Base-by-base conservation (phyloP, 1,139 yeast species). In the Yamadazyma sp. region DNA sequence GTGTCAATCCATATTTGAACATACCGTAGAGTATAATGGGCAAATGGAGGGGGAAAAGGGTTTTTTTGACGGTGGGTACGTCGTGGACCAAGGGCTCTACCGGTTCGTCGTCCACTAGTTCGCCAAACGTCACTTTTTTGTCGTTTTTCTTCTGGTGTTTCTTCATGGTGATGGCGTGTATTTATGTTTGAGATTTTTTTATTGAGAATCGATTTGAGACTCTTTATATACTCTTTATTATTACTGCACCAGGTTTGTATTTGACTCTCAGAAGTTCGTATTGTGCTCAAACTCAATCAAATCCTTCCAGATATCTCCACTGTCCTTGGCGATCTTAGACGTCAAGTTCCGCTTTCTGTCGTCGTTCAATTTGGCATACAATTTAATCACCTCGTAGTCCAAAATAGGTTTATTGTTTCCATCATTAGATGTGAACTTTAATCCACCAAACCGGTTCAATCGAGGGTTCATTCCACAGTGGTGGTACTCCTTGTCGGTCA, bases 401-500 rank as follows among this genome's bases (percentile, higher is more conserved):
- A 85, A 69, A 37, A 83, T 62, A 0, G 85, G 85, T 46, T 80
- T 78, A 38, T 69, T 53, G 41, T 67, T 66, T 21, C 63, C 54
- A 25, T 67, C 70, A 33, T 62, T 60, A n/a, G 51, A 59, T 2
- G 63, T 50, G 44, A 66, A 52, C 11, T 61, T 53, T 29, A 71
- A 49, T n/a, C 76, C 76, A 2, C 82, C 79, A 38, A 77, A 64
- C 35, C 90, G 65, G 53, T 85, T 85, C 63, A 81, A 65, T 45
- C 78, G 70, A 2, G 97, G 96, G 54, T 90, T 92, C 46, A 92
- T 67, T 0, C 97, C 96, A 42, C 87, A 83, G 43, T 67, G 62
- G 45, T 86, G 94, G 39, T 70, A 73, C 45, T 82, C 86, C 47
- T 82, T 82, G 44, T 90, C 97, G 17, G 78, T 76, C 39, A 92